Conservation (phyloP, 2,329 filamentous ascomycete genomes). For the Xylaria sp. region DNA sequence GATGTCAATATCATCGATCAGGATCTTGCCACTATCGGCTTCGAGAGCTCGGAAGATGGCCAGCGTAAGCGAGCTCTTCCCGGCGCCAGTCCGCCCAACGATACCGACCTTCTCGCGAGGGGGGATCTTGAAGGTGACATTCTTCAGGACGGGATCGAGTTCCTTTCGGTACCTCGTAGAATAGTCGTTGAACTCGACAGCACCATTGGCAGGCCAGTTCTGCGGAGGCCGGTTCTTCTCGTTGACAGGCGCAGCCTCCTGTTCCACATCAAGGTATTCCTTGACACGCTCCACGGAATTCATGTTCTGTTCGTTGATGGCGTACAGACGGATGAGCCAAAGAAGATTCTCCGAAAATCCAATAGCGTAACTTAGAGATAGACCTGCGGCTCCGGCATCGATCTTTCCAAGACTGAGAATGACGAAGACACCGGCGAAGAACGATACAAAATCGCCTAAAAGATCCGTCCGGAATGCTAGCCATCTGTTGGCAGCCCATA, state of each 20-base stretch:
- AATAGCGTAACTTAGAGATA: conserved; percentile 93
- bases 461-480: conserved; percentile 90
- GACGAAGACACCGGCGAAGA: conserved; percentile 91
- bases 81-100: conserved; percentile 91
- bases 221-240: conserved; percentile 75
- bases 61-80: conserved; percentile 92
- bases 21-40: conserved; percentile 83
- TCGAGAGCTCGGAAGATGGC: conserved; percentile 93
- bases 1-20: conserved; percentile 91
- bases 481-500: conserved; percentile 98
- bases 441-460: conserved; percentile 86
- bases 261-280: conserved; percentile 95
- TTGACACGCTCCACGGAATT: conserved; percentile 97
- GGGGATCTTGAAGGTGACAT: conserved; percentile 83
- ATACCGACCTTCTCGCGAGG: conserved; percentile 93
- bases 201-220: conserved; percentile 84
- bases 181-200: conserved; percentile 87
- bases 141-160: conserved; percentile 81
- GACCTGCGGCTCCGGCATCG: conserved; percentile 87
- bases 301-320: conserved; percentile 98
- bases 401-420: conserved; percentile 80
- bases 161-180: conserved; percentile 87
- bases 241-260: conserved; percentile 80
- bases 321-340: conserved; percentile 93
- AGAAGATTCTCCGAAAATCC: conserved; percentile 96